These are phyloP conservation scores for Thraustochytrium striatum DNA, from an alignment of 352 stramenopile species.

Conservation along the genomic window DNA sequence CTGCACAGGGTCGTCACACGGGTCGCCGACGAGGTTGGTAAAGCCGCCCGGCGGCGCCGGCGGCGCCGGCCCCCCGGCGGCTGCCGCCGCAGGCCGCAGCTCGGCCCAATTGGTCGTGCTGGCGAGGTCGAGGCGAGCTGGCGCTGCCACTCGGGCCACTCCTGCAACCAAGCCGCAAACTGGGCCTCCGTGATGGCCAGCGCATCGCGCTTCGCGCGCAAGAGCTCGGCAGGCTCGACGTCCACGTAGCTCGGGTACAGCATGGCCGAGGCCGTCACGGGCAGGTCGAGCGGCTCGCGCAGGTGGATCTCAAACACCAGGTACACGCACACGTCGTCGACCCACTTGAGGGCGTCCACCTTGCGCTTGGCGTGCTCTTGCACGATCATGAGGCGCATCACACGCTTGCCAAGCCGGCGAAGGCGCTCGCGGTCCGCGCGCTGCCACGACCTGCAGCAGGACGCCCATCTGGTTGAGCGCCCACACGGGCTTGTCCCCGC, in stretches of 20 bases:
- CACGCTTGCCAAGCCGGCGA: not conserved
- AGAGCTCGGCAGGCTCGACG: no score
- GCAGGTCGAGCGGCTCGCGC: conserved; percentile 3
- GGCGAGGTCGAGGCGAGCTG: conserved; percentile 17
- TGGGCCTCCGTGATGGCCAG: conserved; percentile 31
- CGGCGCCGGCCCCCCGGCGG: not conserved
- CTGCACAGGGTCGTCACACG: not conserved
- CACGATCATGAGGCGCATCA: conserved; percentile 9
- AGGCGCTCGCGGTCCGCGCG: conserved; percentile 22
- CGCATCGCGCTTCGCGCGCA: no score
- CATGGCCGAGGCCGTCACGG: conserved; percentile 11
- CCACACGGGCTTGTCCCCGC: conserved; percentile 40
- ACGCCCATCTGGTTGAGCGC: conserved; percentile 37
- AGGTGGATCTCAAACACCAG: conserved; percentile 33
- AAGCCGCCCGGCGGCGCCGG: not conserved
- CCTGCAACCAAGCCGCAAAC: conserved; percentile 23
- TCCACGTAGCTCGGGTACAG: not conserved
- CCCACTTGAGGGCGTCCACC: not conserved
- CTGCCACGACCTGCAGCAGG: not conserved
- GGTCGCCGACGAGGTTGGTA: conserved; percentile 7
- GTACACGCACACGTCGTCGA: conserved; percentile 35
- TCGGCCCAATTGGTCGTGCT: not conserved
- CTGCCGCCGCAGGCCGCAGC: no score
- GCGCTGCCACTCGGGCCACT: conserved; percentile 41
- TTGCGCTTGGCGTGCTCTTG: not conserved